phyloP scores from a whole-genome alignment of 345 rosid genomes.

The Salix arbutifolia region DNA sequence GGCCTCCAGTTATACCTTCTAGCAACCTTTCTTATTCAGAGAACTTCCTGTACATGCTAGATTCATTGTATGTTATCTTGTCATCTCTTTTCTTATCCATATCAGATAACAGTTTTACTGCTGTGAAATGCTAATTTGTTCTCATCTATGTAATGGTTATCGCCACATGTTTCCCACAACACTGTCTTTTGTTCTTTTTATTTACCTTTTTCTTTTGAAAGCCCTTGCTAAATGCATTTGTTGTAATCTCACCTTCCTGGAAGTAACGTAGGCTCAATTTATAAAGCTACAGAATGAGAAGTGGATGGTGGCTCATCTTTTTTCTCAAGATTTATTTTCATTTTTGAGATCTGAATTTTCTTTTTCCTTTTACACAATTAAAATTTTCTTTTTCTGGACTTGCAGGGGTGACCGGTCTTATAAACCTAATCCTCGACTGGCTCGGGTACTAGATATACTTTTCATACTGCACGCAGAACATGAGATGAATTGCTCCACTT shows the following conservation, averaged over 20 bases:
- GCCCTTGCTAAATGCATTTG: not conserved
- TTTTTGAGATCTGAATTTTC: not conserved
- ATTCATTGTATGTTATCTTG: slow-evolving; percentile 61
- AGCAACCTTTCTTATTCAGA: slow-evolving; percentile 84
- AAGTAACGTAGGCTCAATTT: not conserved
- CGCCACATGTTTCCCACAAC: not conserved
- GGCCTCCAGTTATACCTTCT: slow-evolving; percentile 95
- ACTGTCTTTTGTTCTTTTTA: not conserved
- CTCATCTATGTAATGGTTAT: not conserved
- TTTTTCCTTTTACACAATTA: not conserved
- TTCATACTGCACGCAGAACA: slow-evolving; percentile 97
- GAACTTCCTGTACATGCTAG: slow-evolving; percentile 92
- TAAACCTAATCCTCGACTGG: slow-evolving; percentile 86
- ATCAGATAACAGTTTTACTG: not conserved
- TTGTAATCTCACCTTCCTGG: not conserved
- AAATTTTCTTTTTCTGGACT: slow-evolving; percentile 4
- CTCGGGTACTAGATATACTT: slow-evolving; percentile 83
- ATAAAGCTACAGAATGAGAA: not conserved
- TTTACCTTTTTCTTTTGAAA: not conserved
- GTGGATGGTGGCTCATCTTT: not conserved
- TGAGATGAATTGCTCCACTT: slow-evolving; percentile 94
- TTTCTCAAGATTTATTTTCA: not conserved
- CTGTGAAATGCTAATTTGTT: not conserved
- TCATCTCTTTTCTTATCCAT: not conserved
- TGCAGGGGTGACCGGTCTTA: slow-evolving; percentile 80